Percentiles rank a stretch among this genome's conserved stretches.
Conservation (phyloP, 306 rosid species). For the Begonia masoniana region DNA sequence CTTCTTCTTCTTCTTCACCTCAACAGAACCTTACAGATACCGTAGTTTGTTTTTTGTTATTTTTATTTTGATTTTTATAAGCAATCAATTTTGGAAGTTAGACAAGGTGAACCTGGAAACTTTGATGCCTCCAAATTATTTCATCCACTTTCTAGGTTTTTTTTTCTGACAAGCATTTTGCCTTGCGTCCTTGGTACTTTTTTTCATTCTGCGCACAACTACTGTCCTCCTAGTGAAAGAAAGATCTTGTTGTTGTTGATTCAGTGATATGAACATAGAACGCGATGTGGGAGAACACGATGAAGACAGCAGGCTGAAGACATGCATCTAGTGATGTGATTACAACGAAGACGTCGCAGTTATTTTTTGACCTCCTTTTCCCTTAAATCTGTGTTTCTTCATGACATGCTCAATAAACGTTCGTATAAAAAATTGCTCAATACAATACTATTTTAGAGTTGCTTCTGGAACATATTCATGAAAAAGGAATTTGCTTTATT, state of each 20-base stretch:
- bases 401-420: too few species aligned
- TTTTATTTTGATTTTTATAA: too few species aligned
- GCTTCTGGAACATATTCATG: constrained; percentile 7
- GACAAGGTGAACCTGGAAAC: too few species aligned
- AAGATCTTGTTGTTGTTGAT: constrained; percentile 61
- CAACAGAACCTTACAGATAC: too few species aligned
- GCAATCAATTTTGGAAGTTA: too few species aligned
- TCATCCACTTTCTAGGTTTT: neutral
- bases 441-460: neutral
- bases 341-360: constrained; percentile 81
- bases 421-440: too few species aligned
- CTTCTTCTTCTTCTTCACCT: too few species aligned
- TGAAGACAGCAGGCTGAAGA: constrained; percentile 19
- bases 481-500: neutral
- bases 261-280: constrained; percentile 48
- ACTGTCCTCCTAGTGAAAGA: constrained; percentile 81
- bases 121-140: neutral
- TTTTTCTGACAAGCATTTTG: neutral
- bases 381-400: constrained; percentile 1
- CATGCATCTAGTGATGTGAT: constrained; percentile 59
- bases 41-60: too few species aligned
- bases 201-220: constrained; percentile 6
- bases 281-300: constrained; percentile 33
- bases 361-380: constrained; percentile 12
- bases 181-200: neutral